Conservation (phyloP, 2,329 filamentous ascomycete genomes). For the Diaporthe citrichinensis region DNA sequence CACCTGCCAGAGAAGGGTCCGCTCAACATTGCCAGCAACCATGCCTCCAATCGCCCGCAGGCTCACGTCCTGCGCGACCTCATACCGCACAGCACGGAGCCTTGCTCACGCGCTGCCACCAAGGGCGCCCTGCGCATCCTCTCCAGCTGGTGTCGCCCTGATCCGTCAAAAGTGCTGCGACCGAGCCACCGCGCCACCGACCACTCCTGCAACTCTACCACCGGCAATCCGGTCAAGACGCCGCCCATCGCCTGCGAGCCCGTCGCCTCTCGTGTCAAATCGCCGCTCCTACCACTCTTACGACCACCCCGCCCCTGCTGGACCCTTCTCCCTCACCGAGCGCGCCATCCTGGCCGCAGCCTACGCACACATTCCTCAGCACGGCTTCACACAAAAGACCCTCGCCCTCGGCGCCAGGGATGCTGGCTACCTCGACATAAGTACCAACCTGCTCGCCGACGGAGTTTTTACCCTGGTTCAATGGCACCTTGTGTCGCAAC, state of each 20-base stretch:
- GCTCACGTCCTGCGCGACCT: slow-evolving; percentile 22
- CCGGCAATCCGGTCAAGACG: slow-evolving; percentile 11
- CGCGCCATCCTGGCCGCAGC: slow-evolving; percentile 85
- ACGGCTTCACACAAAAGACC: slow-evolving; percentile 84
- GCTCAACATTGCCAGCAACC: neutral
- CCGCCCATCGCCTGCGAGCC: slow-evolving; percentile 35
- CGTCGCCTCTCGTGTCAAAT: slow-evolving; percentile 1
- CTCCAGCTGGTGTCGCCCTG: neutral
- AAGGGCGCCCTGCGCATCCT: neutral
- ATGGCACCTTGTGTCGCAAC: slow-evolving; percentile 80
- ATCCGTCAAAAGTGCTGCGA: slow-evolving; percentile 1
- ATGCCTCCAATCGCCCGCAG: slow-evolving; percentile 31
- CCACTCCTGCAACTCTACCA: neutral
- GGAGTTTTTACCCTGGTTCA: slow-evolving; percentile 86
- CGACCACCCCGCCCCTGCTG: slow-evolving; percentile 73
- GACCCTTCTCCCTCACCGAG: slow-evolving; percentile 78
- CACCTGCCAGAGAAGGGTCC: neutral
- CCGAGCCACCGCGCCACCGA: neutral
- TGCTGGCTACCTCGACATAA: slow-evolving; percentile 88
- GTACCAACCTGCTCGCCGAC: slow-evolving; percentile 83
- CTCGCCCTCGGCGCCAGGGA: slow-evolving; percentile 85
- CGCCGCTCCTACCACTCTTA: slow-evolving; percentile 77
- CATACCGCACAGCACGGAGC: slow-evolving; percentile 21
- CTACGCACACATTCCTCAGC: slow-evolving; percentile 80
- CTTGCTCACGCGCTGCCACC: neutral